These are phyloP conservation scores for Chiua sp. DNA, from an alignment of 1,284 basidiomycete genomes.

Conservation along the genomic window DNA sequence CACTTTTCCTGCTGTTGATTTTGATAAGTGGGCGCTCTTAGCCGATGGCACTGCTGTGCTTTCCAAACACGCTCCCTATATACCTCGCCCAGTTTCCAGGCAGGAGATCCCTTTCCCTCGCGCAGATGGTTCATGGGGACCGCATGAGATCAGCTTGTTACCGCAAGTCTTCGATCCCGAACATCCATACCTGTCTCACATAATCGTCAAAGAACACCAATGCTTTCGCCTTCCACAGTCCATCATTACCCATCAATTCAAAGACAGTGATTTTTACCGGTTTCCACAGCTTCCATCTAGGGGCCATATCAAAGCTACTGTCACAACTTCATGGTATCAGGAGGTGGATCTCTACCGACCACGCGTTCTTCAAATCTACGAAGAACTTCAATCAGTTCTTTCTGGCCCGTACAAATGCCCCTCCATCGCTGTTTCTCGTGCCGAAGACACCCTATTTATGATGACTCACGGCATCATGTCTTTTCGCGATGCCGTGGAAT, in stretches of 20 bases:
- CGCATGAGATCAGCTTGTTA: constrained; percentile 4
- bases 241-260: background rate
- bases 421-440: background rate
- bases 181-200: constrained; percentile 3
- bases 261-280: constrained; percentile 8
- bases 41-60: background rate
- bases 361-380: background rate
- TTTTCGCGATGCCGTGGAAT: constrained; percentile 11
- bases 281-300: background rate
- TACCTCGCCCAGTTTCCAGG: background rate
- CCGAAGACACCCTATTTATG: constrained; percentile 5
- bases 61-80: background rate
- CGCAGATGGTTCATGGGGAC: constrained; percentile 13
- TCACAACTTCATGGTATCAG: background rate
- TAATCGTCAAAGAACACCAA: background rate
- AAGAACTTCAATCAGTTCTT: background rate
- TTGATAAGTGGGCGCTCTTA: constrained; percentile 12
- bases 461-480: constrained; percentile 6
- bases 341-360: background rate
- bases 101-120: constrained; percentile 4
- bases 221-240: constrained; percentile 1
- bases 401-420: constrained; percentile 7
- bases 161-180: background rate
- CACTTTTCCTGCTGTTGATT: no score
- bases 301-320: constrained; percentile 1